Percentiles rank a stretch among this genome's conserved stretches.
Conservation (phyloP, 2,329 filamentous ascomycete species). For the Hirsutella minnesotensis region DNA sequence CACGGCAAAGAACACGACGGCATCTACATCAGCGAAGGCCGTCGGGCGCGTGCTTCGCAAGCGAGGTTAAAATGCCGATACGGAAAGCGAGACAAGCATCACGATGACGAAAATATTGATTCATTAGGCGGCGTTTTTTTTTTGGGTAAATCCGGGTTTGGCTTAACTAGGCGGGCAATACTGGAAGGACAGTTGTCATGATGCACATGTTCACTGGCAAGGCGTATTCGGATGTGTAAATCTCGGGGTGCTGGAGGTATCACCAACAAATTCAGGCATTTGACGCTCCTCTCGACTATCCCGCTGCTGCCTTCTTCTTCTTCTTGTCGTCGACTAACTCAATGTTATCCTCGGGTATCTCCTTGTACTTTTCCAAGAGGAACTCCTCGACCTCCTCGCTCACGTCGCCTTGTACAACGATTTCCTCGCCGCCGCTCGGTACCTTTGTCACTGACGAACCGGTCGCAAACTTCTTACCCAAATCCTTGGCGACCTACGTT, state of each 20-base stretch:
- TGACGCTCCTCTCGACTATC: constrained; percentile 3
- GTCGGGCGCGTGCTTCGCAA: constrained; percentile 44
- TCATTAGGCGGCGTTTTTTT: constrained; percentile 6
- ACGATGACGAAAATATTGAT: constrained; percentile 4
- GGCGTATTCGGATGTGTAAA: constrained; percentile 6
- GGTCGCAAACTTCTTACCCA: constrained; percentile 97
- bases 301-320: constrained; percentile 44
- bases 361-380: constrained; percentile 74
- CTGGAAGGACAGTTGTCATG: background rate
- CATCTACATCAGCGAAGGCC: constrained; percentile 28
- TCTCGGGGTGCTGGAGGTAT: background rate
- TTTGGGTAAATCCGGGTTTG: background rate
- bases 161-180: constrained; percentile 1
- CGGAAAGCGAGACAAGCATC: background rate
- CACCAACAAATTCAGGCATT: background rate
- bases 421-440: constrained; percentile 79
- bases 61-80: constrained; percentile 24
- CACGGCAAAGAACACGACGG: constrained; percentile 25
- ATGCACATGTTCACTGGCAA: constrained; percentile 3
- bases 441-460: constrained; percentile 87
- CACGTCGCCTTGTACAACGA: constrained; percentile 94
- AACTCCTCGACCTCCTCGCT: constrained; percentile 92
- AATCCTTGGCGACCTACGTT: constrained; percentile 66
- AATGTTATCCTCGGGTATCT: constrained; percentile 90
- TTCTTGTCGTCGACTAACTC: constrained; percentile 94